Evolutionary conservation across 495 filamentous ascomycete genomes (phyloP).

Genomic region (Friedmanniomyces simplex): DNA sequence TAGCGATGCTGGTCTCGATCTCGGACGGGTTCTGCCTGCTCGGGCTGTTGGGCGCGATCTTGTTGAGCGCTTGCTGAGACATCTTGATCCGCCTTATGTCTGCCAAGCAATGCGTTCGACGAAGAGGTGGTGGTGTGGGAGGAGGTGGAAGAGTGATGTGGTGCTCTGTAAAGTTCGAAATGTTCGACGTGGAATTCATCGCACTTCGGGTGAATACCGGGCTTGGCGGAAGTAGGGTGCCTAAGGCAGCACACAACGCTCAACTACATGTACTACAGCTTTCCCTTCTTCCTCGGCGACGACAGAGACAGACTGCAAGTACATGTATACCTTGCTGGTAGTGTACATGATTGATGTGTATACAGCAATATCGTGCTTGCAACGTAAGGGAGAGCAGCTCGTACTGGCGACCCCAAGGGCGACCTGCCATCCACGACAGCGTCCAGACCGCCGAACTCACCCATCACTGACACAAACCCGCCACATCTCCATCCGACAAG

Average conservation of each 20-base stretch:
- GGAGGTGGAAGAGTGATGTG: not conserved
- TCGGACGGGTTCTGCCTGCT: slow-evolving; percentile 89
- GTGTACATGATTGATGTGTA: no score
- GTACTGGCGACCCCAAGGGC: not conserved
- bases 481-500: slow-evolving; percentile 28
- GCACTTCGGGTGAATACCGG: not conserved
- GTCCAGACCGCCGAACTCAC: not conserved
- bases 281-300: no score
- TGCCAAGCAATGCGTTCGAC: slow-evolving; percentile 4
- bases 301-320: no score
- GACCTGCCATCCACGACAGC: not conserved
- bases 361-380: no score
- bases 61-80: slow-evolving; percentile 68
- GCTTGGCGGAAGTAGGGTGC: no score
- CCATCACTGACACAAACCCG: not conserved
- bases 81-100: slow-evolving; percentile 20
- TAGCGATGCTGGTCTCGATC: slow-evolving; percentile 86
- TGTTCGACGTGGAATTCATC: not conserved
- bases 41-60: slow-evolving; percentile 94
- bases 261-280: no score
- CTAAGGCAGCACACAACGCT: no score
- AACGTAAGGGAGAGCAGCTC: no score
- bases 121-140: not conserved
- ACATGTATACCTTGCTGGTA: no score
- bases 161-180: no score